phyloP scores from a whole-genome alignment of 768 basidiomycete genomes.

The Neoboletus magnificus region DNA sequence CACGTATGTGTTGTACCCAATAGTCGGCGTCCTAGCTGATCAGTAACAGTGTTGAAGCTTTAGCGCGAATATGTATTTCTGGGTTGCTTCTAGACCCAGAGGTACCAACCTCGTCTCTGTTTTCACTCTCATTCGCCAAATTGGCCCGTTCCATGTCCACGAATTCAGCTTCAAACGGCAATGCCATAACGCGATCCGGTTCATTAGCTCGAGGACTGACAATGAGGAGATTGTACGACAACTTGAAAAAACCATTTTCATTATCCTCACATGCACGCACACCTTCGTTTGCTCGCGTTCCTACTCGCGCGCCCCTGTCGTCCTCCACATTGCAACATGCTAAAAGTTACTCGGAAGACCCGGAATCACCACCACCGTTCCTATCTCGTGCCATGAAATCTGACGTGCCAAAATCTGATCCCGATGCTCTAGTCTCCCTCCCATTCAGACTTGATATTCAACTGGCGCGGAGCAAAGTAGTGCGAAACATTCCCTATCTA shows the following conservation, averaged over 20 bases:
- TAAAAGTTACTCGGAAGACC: conserved; percentile 35
- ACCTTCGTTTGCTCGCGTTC: conserved; percentile 15
- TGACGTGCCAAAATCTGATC: conserved; percentile 37
- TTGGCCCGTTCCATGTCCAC: conserved; percentile 23
- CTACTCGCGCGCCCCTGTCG: conserved; percentile 5
- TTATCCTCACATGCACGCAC: conserved; percentile 31
- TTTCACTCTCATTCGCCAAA: conserved; percentile 37
- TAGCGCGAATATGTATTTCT: conserved; percentile 85
- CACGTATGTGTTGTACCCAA: conserved; percentile 53
- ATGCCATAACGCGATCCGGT: conserved; percentile 22
- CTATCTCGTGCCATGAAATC: conserved; percentile 48
- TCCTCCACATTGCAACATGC: neutral
- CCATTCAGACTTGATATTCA: conserved; percentile 63
- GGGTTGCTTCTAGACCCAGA: conserved; percentile 88
- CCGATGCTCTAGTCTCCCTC: conserved; percentile 39
- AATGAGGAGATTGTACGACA: conserved; percentile 42
- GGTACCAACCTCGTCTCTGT: conserved; percentile 49
- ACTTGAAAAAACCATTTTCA: conserved; percentile 53
- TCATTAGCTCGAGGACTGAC: conserved; percentile 45
- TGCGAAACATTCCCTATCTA: conserved; percentile 77
- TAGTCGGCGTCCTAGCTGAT: neutral
- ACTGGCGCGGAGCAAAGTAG: conserved; percentile 52
- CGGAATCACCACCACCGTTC: conserved; percentile 44
- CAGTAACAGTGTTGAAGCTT: conserved; percentile 66
- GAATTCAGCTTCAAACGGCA: conserved; percentile 27